A percentile compares a stretch with the other conserved stretches of the same genome.
Conservation (phyloP, 1,284 basidiomycete species). For the Bjerkandera adusta region DNA sequence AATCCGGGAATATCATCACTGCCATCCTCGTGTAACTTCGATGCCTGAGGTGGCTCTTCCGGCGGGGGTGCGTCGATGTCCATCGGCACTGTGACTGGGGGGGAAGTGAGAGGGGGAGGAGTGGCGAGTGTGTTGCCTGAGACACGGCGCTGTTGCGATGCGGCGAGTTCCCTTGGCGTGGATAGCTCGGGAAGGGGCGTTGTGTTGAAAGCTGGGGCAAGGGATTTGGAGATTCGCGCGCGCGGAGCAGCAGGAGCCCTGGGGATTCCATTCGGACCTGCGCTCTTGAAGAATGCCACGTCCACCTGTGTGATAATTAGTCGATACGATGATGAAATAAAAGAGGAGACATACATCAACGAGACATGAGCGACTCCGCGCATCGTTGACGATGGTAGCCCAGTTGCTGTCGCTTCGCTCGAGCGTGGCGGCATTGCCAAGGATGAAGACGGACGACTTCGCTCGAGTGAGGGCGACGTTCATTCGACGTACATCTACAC, state of each 20-base stretch:
- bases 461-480: conserved; percentile 98
- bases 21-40: background rate
- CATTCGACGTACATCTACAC: conserved; percentile 83
- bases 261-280: conserved; percentile 11
- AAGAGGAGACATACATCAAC: conserved; percentile 45
- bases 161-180: background rate
- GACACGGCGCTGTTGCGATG: background rate
- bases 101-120: background rate
- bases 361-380: conserved; percentile 53
- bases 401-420: conserved; percentile 83
- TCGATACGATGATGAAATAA: background rate
- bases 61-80: background rate
- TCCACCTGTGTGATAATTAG: conserved; percentile 31
- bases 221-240: conserved; percentile 12
- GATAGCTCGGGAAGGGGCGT: background rate
- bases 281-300: conserved; percentile 36
- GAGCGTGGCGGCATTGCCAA: conserved; percentile 88
- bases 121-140: background rate
- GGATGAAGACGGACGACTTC: conserved; percentile 90
- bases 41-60: background rate
- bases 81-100: background rate
- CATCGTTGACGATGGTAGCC: conserved; percentile 78
- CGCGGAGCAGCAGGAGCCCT: conserved; percentile 18
- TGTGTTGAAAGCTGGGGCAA: conserved; percentile 12
- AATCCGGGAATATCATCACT: conserved; percentile 1